Evolutionary conservation across 2,329 filamentous ascomycete genomes (phyloP).

Genomic region (Trichoderma sp.): DNA sequence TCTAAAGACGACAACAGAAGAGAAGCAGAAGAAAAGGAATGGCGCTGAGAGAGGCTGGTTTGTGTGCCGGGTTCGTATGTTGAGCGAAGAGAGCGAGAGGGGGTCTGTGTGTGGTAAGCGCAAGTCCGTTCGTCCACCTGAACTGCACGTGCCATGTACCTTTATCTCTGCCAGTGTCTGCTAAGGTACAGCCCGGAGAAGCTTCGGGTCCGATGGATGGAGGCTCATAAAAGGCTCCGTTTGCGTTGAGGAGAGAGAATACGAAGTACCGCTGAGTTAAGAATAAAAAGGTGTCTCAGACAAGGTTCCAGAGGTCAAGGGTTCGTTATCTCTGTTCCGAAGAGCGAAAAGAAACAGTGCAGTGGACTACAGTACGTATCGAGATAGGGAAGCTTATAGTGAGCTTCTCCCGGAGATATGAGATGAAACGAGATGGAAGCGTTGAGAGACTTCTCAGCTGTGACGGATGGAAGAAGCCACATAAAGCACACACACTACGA

Average conservation of each 20-base stretch:
- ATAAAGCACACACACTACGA: neutral
- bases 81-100: constrained; percentile 1
- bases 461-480: neutral
- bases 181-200: neutral
- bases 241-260: neutral
- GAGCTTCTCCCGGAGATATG: neutral
- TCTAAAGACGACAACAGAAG: neutral
- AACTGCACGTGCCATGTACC: neutral
- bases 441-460: neutral
- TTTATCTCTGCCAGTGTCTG: neutral
- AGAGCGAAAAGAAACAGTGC: neutral
- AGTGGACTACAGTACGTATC: neutral
- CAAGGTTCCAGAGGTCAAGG: neutral
- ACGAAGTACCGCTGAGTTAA: neutral
- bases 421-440: neutral
- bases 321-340: neutral
- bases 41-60: constrained; percentile 8
- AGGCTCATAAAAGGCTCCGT: neutral
- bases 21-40: neutral
- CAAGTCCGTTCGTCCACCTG: neutral
- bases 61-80: constrained; percentile 2
- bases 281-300: neutral
- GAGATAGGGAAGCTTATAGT: neutral
- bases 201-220: neutral
- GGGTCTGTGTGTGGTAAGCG: constrained; percentile 10